phyloP scores from a whole-genome alignment of 495 filamentous ascomycete species.

The Thozetella sp. region DNA sequence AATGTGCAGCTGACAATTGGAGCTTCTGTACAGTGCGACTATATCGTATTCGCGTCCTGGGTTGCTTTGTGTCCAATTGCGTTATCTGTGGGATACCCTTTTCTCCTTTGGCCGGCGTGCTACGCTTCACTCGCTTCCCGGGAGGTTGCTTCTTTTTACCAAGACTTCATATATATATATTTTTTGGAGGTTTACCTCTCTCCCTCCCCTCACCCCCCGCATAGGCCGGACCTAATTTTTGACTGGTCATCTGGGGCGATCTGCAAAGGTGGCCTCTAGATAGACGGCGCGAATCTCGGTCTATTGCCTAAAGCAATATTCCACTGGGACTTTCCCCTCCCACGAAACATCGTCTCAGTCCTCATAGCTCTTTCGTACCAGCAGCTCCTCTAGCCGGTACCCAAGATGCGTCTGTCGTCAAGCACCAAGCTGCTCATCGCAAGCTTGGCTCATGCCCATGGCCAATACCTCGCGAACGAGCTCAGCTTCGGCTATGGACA shows the following conservation, averaged over 20 bases:
- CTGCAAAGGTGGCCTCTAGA: not conserved
- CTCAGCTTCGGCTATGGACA: conserved; percentile 77
- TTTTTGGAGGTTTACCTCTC: too few relatives aligned
- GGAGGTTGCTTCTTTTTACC: not conserved
- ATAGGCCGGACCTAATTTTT: not conserved
- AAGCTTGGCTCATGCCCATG: conserved; percentile 59
- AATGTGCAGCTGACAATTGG: not conserved
- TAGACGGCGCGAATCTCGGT: not conserved
- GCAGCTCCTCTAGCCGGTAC: not conserved
- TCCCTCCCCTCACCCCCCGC: too few relatives aligned
- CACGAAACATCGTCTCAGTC: not conserved
- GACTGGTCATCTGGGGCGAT: not conserved
- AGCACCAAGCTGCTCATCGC: conserved; percentile 50
- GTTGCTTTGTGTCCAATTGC: not conserved
- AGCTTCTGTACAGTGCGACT: not conserved
- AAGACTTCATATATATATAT: not conserved
- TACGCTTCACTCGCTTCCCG: not conserved
- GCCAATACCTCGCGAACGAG: conserved; percentile 57
- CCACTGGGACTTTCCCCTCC: too few relatives aligned
- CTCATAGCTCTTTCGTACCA: not conserved
- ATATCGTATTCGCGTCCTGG: not conserved
- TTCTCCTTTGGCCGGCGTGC: too few relatives aligned
- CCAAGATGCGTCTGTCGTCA: conserved; percentile 42
- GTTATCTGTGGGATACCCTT: not conserved
- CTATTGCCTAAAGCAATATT: not conserved